Base-by-base conservation (phyloP, 805 yeast genomes). In the Candida berthetii region DNA sequence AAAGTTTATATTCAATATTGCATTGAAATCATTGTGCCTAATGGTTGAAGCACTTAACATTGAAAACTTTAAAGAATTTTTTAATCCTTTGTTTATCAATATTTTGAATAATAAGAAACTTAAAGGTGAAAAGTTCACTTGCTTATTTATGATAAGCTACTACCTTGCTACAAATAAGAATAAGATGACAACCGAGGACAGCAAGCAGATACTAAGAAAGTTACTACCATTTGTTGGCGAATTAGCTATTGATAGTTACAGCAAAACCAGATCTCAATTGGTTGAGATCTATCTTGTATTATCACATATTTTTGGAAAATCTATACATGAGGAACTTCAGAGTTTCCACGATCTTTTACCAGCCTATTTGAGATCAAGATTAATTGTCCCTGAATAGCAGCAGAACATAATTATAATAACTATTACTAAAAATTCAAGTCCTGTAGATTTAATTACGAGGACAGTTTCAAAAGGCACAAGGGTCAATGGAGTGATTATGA, bases 91-190 rank as follows among this genome's bases (percentile, higher is more conserved):
- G 8, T 54, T 55, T 29, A n/a, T 20, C 1, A 25, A 29, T 13
- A 42, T 46, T 6, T 44, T 56, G 15, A 18, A 14, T 5, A 40
- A 49, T 16, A 49, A 46, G 38, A 45, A 42, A 35, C 37, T 45
- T 27, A 46, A 44, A 31, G 53, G 52, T 6, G 61, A 56, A 37
- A 56, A 53, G 29, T 46, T 38, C 32, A 41, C 57, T 1, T 52
- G 53, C 14, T 48, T 56, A 8, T 31, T 48, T 20, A 50, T 54
- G 53, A 35, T 56, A 16, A 54, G 51, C 36, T 52, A 49, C 37
- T 48, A 47, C 32, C 27, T 56, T 3, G 39, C 50, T n/a, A 35
- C 13, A 24, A 48, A 50, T 33, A 27, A 36, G 28, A 39, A 40
- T 27, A 40, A 47, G 36, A 38, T 41, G 11, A 15, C 38, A 7